Conservation (phyloP, 164 flowering plant genomes). For the Vitis riparia region DNA sequence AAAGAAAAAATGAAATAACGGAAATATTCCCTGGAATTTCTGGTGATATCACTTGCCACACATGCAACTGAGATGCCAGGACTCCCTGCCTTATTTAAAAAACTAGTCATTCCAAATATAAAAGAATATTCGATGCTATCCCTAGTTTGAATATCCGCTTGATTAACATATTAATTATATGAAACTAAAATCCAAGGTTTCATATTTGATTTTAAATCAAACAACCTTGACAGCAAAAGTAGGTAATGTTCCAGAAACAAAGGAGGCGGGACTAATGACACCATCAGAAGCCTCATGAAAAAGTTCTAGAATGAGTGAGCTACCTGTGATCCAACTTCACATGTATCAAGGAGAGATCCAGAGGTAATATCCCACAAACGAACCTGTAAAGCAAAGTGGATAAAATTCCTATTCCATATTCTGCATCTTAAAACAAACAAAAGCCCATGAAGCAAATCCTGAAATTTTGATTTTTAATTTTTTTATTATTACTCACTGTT, state of each 20-base stretch:
- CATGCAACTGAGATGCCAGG: background rate
- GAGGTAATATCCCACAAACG: slow-evolving; percentile 78
- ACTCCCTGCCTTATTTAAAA: background rate
- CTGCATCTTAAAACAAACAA: background rate
- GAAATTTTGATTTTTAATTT: no score
- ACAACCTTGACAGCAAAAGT: background rate
- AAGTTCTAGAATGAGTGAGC: slow-evolving; percentile 2
- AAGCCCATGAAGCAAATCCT: background rate
- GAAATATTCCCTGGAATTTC: background rate
- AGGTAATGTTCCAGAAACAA: background rate
- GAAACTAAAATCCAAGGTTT: background rate
- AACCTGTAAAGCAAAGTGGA: slow-evolving; percentile 44
- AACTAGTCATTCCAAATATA: background rate
- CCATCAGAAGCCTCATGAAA: background rate
- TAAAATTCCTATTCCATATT: background rate
- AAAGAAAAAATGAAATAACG: background rate
- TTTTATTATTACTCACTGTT: slow-evolving; percentile 54
- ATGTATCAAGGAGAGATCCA: slow-evolving; percentile 81
- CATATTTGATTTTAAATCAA: background rate
- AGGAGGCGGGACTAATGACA: background rate
- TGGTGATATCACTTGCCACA: background rate
- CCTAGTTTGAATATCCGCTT: background rate
- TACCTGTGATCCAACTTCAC: slow-evolving; percentile 75
- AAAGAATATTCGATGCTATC: background rate
- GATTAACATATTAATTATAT: no score